Evolutionary conservation across 2,329 filamentous ascomycete genomes (phyloP).

Genomic region (Hypoxylon rubiginosum): DNA sequence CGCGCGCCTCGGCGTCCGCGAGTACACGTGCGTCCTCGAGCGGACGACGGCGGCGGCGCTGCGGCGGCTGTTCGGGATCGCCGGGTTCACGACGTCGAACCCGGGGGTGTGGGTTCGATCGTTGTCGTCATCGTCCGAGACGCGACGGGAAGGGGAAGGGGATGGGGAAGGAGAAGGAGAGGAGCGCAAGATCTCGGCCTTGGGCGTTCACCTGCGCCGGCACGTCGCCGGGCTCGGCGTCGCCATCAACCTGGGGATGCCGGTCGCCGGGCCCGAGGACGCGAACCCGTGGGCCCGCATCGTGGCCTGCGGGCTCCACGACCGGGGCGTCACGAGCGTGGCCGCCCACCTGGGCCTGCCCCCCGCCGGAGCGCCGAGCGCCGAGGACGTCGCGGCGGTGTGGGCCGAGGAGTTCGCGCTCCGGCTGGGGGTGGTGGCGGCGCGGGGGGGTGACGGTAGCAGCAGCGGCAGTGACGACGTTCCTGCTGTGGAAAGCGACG

Average conservation of each 20-base stretch:
- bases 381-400: constrained; percentile 12
- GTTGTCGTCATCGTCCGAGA: too few relatives aligned
- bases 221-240: constrained; percentile 88
- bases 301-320: constrained; percentile 89
- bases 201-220: constrained; percentile 91
- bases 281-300: constrained; percentile 76
- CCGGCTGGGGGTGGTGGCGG: constrained; percentile 22
- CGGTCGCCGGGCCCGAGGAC: constrained; percentile 57
- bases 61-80: constrained; percentile 66
- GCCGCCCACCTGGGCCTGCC: constrained; percentile 63
- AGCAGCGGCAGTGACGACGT: background rate
- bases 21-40: constrained; percentile 85
- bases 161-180: constrained; percentile 44
- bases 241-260: constrained; percentile 80
- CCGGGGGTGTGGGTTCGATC: constrained; percentile 83
- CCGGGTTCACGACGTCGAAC: constrained; percentile 72
- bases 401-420: constrained; percentile 37
- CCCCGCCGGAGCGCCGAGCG: background rate
- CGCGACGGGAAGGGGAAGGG: constrained; percentile 44
- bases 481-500: constrained; percentile 9
- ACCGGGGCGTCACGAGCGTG: constrained; percentile 83
- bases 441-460: background rate
- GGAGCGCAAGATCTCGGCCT: constrained; percentile 83
- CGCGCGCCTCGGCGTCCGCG: constrained; percentile 73
- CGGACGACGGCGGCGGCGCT: constrained; percentile 78